Percentiles rank a stretch among this genome's conserved stretches.
Evolutionary conservation across 352 stramenopile species (phyloP).

Genomic region (Thraustotheca clavata): DNA sequence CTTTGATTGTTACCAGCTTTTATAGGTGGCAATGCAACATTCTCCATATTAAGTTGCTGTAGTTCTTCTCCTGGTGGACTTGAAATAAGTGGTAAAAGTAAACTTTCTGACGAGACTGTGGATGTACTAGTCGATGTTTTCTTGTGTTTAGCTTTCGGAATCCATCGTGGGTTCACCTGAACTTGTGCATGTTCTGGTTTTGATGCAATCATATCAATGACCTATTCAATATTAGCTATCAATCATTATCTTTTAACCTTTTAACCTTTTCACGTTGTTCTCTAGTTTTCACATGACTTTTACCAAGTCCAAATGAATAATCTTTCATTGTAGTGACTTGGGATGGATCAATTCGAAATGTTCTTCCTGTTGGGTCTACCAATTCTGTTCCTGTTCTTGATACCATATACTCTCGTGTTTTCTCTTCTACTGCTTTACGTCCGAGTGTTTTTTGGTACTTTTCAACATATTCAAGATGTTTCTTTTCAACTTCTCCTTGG

Average conservation of each 20-base stretch:
- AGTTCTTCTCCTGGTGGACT: conserved; percentile 26
- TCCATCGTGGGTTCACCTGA: conserved; percentile 15
- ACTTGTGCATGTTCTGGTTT: conserved; percentile 33
- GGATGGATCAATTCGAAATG: conserved; percentile 52
- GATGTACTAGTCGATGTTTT: conserved; percentile 24
- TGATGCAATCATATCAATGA: conserved; percentile 38
- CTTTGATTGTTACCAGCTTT: background rate
- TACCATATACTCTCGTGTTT: conserved; percentile 46
- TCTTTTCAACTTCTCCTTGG: conserved; percentile 46
- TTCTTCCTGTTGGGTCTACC: conserved; percentile 50
- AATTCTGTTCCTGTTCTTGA: conserved; percentile 46
- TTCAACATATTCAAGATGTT: conserved; percentile 32
- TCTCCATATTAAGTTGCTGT: conserved; percentile 19
- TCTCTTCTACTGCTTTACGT: conserved; percentile 35
- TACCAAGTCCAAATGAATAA: conserved; percentile 56
- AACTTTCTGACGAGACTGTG: conserved; percentile 23
- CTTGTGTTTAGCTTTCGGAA: conserved; percentile 21
- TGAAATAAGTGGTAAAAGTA: background rate
- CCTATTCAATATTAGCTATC: conserved; percentile 4
- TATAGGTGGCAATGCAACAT: conserved; percentile 3
- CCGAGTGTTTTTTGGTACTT: conserved; percentile 75
- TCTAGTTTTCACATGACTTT: conserved; percentile 33
- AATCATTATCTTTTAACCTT: background rate
- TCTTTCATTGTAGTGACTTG: conserved; percentile 69
- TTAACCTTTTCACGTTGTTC: conserved; percentile 28